Evolutionary conservation across 164 flowering plant genomes (phyloP).

Genomic region (Dillenia turbinata): DNA sequence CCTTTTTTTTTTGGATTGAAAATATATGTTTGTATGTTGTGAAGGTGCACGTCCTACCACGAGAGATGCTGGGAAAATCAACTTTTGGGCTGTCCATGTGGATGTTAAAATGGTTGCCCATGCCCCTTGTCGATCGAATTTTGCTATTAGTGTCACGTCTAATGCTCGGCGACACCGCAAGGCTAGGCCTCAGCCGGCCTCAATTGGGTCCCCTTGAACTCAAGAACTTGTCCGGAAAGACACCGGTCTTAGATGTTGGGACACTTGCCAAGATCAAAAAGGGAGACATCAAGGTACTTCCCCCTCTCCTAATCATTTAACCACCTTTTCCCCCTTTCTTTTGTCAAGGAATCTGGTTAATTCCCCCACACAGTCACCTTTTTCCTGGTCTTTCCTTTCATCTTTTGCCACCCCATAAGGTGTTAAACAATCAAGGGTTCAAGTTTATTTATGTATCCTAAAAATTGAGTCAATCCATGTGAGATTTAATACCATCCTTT

Average conservation of each 20-base stretch:
- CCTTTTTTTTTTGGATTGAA: too few relatives aligned
- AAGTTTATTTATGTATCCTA: too few relatives aligned
- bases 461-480: too few relatives aligned
- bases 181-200: conserved; percentile 64
- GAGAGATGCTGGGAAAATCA: conserved; percentile 87
- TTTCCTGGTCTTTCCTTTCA: too few relatives aligned
- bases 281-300: conserved; percentile 68
- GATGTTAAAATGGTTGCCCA: conserved; percentile 84
- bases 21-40: conserved; percentile 3
- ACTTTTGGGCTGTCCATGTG: conserved; percentile 91
- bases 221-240: conserved; percentile 71
- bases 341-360: too few relatives aligned
- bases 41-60: conserved; percentile 88
- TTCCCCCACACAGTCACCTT: too few relatives aligned
- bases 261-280: conserved; percentile 73
- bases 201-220: conserved; percentile 74
- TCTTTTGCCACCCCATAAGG: too few relatives aligned
- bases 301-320: neutral
- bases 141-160: conserved; percentile 48
- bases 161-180: conserved; percentile 64
- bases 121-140: conserved; percentile 66
- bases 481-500: too few relatives aligned
- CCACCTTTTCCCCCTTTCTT: too few relatives aligned
- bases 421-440: too few relatives aligned
- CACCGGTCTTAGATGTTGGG: conserved; percentile 90